These are phyloP conservation scores for Coemansia guatemalensis DNA, from an alignment of 192 early-diverging fungal genomes.

Conservation along the genomic window DNA sequence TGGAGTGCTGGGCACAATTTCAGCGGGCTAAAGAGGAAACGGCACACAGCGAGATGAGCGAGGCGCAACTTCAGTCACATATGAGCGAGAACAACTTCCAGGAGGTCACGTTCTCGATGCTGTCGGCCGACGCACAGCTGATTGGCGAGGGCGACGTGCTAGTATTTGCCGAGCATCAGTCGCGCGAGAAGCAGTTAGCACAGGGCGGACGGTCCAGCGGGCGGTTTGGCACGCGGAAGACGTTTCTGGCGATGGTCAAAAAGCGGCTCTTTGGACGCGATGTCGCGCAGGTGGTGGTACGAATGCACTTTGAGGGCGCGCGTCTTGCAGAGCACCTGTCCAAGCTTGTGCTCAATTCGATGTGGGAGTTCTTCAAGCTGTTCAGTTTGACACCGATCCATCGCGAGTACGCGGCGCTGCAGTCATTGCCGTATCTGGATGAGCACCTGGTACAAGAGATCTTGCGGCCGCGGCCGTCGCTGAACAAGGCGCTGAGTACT, in stretches of 20 bases:
- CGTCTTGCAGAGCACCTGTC: conserved; percentile 20
- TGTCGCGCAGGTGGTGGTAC: conserved; percentile 30
- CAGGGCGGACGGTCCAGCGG: conserved; percentile 9
- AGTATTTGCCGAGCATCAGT: conserved; percentile 51
- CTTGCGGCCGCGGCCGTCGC: conserved; percentile 53
- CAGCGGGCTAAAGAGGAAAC: conserved; percentile 68
- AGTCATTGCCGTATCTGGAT: conserved; percentile 58
- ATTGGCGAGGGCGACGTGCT: conserved; percentile 65
- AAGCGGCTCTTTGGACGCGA: conserved; percentile 22
- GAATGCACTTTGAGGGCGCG: conserved; percentile 22
- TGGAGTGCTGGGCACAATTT: conserved; percentile 87
- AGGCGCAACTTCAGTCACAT: conserved; percentile 52
- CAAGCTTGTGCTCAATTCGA: conserved; percentile 36
- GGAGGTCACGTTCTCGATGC: conserved; percentile 62
- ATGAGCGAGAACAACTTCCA: conserved; percentile 73
- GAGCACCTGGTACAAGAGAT: conserved; percentile 65
- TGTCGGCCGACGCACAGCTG: conserved; percentile 37
- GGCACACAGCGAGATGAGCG: conserved; percentile 22
- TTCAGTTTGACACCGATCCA: conserved; percentile 70
- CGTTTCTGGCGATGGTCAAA: conserved; percentile 48
- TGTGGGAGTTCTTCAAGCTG: conserved; percentile 49
- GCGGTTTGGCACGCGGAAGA: conserved; percentile 21
- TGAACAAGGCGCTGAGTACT: conserved; percentile 23
- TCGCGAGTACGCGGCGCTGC: conserved; percentile 82
- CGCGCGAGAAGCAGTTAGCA: conserved; percentile 25